Base-by-base conservation (phyloP, 2,329 filamentous ascomycete genomes). In the Calonectria montana region DNA sequence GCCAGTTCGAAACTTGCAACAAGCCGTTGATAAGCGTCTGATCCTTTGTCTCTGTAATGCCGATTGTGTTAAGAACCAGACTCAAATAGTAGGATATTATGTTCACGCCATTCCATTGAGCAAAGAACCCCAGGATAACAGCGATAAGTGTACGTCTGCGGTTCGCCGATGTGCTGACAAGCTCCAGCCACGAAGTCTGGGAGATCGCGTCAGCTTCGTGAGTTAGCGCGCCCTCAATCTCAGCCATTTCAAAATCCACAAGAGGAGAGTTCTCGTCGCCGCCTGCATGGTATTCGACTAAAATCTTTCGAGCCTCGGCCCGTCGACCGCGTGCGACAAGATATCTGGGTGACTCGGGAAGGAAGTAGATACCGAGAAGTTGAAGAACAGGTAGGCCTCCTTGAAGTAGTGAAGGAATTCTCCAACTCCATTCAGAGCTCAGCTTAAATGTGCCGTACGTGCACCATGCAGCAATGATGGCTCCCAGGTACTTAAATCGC, bases 251-350 rank as follows among this genome's bases (percentile, higher is more conserved):
- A 7, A 86, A 80, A 0, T 77, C 71, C 0, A 87, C 85, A 2
- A 87, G 81, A 1, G 84, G 82, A 15, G 86, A 82, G 16, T 80
- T 70, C 0, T 76, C 70, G 53, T 87, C 83, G 1, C 84, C 84
- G 21, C 86, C 86, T 1, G 84, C 82, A 47, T 87, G 86, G 48
- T 85, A 86, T 4, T 80, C 81, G 4, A 76, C 80, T 2, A 87
- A 79, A 10, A 87, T 82, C 15, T 80, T 78, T 35, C 78, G 79
- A 4, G 85, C 84, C 31, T 85, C 80, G 41, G 80, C 80, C 25
- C 79, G 73, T 27, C 80, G 80, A 31, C 81, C 82, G 25, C 76
- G 77, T 18, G 81, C 81, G 29, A 83, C 74, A 8, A 84, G 81
- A 70, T 75, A 82, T 70, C 72, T 71, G 2, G 80, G 80, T 0